phyloP scores from a whole-genome alignment of 352 stramenopile species.

The Thalassiosira gravida region DNA sequence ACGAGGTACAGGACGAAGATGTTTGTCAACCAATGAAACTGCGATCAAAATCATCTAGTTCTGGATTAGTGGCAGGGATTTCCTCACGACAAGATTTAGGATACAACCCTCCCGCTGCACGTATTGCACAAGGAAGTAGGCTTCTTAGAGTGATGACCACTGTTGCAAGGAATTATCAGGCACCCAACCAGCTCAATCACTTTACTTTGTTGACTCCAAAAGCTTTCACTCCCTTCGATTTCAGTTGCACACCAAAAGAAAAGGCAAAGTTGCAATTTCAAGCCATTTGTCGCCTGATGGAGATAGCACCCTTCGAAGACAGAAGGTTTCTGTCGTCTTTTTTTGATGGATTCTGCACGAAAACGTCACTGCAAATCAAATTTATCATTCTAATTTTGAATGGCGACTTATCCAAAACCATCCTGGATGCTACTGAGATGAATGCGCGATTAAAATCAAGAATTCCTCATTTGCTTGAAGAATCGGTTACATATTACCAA shows the following conservation, averaged over 20 bases:
- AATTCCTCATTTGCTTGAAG: slow-evolving; percentile 55
- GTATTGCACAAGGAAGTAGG: slow-evolving; percentile 49
- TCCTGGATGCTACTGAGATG: slow-evolving; percentile 9
- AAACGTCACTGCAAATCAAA: slow-evolving; percentile 54
- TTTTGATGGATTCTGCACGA: slow-evolving; percentile 60
- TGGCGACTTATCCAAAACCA: slow-evolving; percentile 5
- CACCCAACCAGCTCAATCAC: slow-evolving; percentile 24
- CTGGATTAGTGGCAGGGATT: slow-evolving; percentile 48
- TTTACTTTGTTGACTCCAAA: slow-evolving; percentile 35
- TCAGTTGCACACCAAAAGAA: slow-evolving; percentile 16
- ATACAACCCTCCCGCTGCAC: slow-evolving; percentile 37
- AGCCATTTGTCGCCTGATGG: slow-evolving; percentile 49
- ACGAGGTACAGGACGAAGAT: slow-evolving; percentile 44
- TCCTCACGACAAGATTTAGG: slow-evolving; percentile 49
- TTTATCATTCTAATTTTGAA: slow-evolving; percentile 36
- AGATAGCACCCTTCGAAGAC: slow-evolving; percentile 31
- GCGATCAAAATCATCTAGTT: slow-evolving; percentile 17
- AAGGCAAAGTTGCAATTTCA: slow-evolving; percentile 41
- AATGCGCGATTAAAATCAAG: slow-evolving; percentile 16
- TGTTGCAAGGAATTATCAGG: slow-evolving; percentile 22
- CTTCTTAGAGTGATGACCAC: slow-evolving; percentile 49
- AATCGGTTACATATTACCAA: slow-evolving; percentile 57
- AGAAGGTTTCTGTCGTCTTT: slow-evolving; percentile 25
- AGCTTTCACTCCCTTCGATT: slow-evolving; percentile 10
- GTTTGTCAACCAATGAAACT: slow-evolving; percentile 9